Evolutionary conservation across 1,284 basidiomycete species (phyloP), one percentile per base, ranked within the genome.

Genomic region (Heimioporus punctisporus): DNA sequence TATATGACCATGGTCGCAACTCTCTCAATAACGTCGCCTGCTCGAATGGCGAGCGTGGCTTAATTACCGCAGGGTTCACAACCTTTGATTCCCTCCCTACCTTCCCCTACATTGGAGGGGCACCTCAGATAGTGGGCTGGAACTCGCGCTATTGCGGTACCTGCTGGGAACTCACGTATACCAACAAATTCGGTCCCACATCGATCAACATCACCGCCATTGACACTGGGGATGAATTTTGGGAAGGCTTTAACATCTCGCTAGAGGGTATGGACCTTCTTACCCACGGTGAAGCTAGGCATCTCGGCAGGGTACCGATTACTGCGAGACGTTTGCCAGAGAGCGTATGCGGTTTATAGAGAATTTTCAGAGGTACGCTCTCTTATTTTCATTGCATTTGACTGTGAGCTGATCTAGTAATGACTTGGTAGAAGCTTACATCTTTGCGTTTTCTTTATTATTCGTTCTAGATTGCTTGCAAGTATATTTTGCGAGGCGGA

Each of bases 101-200:
- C 51, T 84, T 78, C 69, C 81, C 82, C 9, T 64, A 71, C 65
- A 77, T 85, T 62, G 82, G 79, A 25, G 80, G 74, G 4, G 72
- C 75, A 6, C 59, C 64, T 17, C 72, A 67, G 19, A 62, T 85
- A 54, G 2, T 24, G n/a, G 48, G 43, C 5, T 60, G 53, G 58
- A 48, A 65, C 47, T 68, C 64, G 1, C 49, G 3, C 11, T 49
- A 57, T 41, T 71, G 69, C 28, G 62, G 64, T 0, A 55, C 52
- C 6, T 71, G 70, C 43, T 72, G 65, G 66, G 3, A 47, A 9
- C 51, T 72, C 48, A 60, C 58, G 17, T 82, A 75, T 63, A 71
- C 72, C 34, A 23, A 52, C 39, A 11, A 27, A 15, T 7, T 30
- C 6, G 54, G 19, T 25, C 71, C 73, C 25, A 56, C 34, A 6